Evolutionary conservation across 768 basidiomycete species (phyloP).

Genomic region (Favolaschia claudopus): DNA sequence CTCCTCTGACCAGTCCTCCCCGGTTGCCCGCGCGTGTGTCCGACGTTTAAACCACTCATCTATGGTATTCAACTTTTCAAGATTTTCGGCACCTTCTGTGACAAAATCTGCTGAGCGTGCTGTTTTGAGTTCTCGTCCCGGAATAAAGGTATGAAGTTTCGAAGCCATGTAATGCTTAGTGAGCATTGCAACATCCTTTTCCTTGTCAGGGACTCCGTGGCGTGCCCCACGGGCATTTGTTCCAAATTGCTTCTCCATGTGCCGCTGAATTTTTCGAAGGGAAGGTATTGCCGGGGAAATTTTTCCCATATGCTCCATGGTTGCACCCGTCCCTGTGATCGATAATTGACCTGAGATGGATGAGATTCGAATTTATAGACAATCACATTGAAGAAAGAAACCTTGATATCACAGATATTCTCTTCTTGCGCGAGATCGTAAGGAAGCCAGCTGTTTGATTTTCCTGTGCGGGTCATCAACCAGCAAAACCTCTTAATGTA

Average conservation of each 20-base stretch:
- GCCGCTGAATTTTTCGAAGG: slow-evolving; percentile 14
- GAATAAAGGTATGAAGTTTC: not conserved
- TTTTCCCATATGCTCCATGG: slow-evolving; percentile 22
- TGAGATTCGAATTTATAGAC: too few species aligned
- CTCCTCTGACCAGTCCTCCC: slow-evolving; percentile 1
- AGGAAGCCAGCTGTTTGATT: not conserved
- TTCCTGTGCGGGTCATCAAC: not conserved
- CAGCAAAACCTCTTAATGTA: not conserved
- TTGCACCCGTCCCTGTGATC: slow-evolving; percentile 22
- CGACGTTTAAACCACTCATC: slow-evolving; percentile 10
- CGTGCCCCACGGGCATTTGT: slow-evolving; percentile 7
- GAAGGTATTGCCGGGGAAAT: slow-evolving; percentile 26
- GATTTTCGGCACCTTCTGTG: not conserved
- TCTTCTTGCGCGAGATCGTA: too few species aligned
- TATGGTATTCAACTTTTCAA: slow-evolving; percentile 5
- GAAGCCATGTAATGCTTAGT: slow-evolving; percentile 5
- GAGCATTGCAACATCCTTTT: slow-evolving; percentile 9
- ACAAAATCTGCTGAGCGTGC: not conserved
- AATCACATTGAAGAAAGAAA: too few species aligned
- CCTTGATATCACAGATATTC: slow-evolving; percentile 19
- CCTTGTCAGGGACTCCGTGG: slow-evolving; percentile 16
- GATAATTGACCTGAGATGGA: not conserved
- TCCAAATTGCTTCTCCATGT: slow-evolving; percentile 25
- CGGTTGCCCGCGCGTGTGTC: not conserved
- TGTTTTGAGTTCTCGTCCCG: slow-evolving; percentile 1